Percentiles rank a stretch among this genome's conserved stretches.
Evolutionary conservation across 2,329 filamentous ascomycete genomes (phyloP).

Genomic region (Pseudocercospora musae): DNA sequence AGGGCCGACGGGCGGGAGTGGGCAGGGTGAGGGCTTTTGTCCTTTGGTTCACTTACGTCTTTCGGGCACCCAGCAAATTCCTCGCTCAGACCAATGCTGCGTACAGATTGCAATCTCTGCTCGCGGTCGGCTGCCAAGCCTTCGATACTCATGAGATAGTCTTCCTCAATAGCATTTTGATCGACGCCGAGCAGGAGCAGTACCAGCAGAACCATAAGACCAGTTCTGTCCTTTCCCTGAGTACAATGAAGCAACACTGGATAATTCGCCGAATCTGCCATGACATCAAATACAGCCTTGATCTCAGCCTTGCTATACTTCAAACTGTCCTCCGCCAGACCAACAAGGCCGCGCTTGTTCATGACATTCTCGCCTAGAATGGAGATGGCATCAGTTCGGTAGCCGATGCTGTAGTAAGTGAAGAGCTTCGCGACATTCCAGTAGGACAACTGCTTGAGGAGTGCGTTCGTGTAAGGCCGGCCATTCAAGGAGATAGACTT

Average conservation of each 20-base stretch:
- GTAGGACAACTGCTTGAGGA: conserved; percentile 68
- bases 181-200: conserved; percentile 62
- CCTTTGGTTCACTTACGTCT: no score
- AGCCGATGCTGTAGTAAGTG: conserved; percentile 61
- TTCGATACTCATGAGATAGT: conserved; percentile 66
- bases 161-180: conserved; percentile 59
- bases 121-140: conserved; percentile 61
- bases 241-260: conserved; percentile 79
- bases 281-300: conserved; percentile 49
- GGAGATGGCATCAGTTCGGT: conserved; percentile 65
- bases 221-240: conserved; percentile 83
- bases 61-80: conserved; percentile 66
- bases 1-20: no score
- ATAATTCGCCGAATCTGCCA: conserved; percentile 50
- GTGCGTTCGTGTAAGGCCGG: conserved; percentile 62
- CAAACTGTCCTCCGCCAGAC: conserved; percentile 67
- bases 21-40: no score
- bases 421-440: conserved; percentile 62
- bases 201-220: conserved; percentile 65
- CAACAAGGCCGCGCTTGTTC: conserved; percentile 66
- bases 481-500: conserved; percentile 72
- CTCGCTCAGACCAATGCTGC: conserved; percentile 67
- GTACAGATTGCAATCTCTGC: conserved; percentile 64
- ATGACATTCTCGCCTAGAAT: conserved; percentile 70
- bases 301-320: conserved; percentile 65